A percentile compares a stretch with the other conserved stretches of the same genome.
phyloP scores from a whole-genome alignment of 2,329 filamentous ascomycete genomes.

The Colletotrichum sp. region DNA sequence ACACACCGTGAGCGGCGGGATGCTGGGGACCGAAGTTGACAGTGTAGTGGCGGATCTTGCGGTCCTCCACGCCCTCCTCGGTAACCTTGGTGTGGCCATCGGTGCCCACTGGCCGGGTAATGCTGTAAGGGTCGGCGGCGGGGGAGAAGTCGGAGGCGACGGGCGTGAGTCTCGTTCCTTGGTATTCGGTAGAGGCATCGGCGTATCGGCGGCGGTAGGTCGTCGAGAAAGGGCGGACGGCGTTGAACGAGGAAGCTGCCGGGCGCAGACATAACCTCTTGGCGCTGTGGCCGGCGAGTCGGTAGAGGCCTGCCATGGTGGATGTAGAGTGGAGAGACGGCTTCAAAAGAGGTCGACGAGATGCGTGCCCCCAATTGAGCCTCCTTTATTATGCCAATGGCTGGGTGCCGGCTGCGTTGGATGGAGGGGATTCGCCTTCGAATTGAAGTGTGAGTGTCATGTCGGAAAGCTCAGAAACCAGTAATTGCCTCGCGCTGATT shows the following conservation, averaged over 20 bases:
- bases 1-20: constrained; percentile 96
- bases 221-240: constrained; percentile 69
- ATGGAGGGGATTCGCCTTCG: constrained; percentile 22
- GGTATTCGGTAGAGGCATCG: constrained; percentile 50
- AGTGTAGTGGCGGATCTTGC: constrained; percentile 98
- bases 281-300: constrained; percentile 74
- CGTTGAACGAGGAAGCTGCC: constrained; percentile 33
- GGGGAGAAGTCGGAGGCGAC: constrained; percentile 68
- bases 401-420: constrained; percentile 18
- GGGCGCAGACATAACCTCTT: constrained; percentile 68
- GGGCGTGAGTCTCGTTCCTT: constrained; percentile 68
- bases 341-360: constrained; percentile 30
- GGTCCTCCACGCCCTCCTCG: constrained; percentile 58
- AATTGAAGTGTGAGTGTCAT: constrained; percentile 21
- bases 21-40: constrained; percentile 99
- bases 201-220: constrained; percentile 68
- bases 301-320: constrained; percentile 75
- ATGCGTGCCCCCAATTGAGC: constrained; percentile 24
- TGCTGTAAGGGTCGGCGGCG: constrained; percentile 54
- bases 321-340: constrained; percentile 30
- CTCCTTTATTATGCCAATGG: constrained; percentile 23
- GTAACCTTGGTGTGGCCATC: constrained; percentile 49
- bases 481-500: constrained; percentile 14
- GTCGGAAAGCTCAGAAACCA: constrained; percentile 15
- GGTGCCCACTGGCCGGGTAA: constrained; percentile 43